Evolutionary conservation across 768 basidiomycete genomes (phyloP).

Genomic region (Sistotremastrum niveocremeum): DNA sequence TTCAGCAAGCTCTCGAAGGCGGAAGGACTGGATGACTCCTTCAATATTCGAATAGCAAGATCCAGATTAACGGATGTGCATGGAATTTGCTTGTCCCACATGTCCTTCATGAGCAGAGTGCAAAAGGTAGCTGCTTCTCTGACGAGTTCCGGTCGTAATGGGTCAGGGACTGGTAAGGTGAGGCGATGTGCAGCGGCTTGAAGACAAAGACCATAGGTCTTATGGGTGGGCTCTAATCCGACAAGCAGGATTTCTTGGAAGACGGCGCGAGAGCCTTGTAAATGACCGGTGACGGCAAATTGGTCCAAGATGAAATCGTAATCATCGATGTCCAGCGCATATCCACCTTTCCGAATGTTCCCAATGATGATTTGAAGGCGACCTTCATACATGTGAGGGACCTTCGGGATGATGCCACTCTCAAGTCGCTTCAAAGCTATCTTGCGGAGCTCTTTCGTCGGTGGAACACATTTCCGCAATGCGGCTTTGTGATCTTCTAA

Average conservation of each 20-base stretch:
- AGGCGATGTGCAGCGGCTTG: conserved; percentile 60
- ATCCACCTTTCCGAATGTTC: conserved; percentile 49
- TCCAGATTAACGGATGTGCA: conserved; percentile 53
- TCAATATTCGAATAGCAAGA: conserved; percentile 52
- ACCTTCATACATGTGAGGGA: conserved; percentile 45
- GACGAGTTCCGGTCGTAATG: conserved; percentile 22
- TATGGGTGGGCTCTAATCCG: conserved; percentile 33
- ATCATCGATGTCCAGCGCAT: conserved; percentile 38
- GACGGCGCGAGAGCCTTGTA: conserved; percentile 42
- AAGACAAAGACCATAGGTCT: conserved; percentile 51
- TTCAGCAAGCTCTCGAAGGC: conserved; percentile 49
- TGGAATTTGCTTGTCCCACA: conserved; percentile 33
- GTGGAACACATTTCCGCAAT: conserved; percentile 49
- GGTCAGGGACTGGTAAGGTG: conserved; percentile 37
- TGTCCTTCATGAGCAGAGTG: conserved; percentile 40
- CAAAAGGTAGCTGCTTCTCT: conserved; percentile 34
- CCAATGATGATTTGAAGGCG: conserved; percentile 55
- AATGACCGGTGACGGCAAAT: conserved; percentile 65
- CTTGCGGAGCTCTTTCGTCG: conserved; percentile 30
- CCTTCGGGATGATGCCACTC: conserved; percentile 20
- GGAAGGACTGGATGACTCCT: conserved; percentile 43
- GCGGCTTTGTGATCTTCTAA: conserved; percentile 55
- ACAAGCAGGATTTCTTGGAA: conserved; percentile 40
- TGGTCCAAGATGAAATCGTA: conserved; percentile 65
- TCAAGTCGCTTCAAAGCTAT: conserved; percentile 29